phyloP scores from a whole-genome alignment of 495 filamentous ascomycete species.

The Xylaria scruposa region DNA sequence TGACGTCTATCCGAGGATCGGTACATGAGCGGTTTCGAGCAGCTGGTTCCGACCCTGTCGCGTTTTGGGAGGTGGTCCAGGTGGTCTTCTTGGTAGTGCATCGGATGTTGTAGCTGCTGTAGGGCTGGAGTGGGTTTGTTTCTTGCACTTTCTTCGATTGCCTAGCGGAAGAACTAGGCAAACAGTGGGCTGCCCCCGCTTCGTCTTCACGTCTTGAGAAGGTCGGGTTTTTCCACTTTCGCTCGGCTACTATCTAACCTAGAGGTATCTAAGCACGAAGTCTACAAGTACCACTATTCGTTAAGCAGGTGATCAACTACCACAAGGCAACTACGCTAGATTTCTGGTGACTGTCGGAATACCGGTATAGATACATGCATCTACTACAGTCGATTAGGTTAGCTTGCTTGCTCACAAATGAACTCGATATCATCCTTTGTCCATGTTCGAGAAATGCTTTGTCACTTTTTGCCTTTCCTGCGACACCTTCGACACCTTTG shows the following conservation, averaged over 20 bases:
- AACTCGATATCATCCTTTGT: not conserved
- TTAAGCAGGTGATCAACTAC: not conserved
- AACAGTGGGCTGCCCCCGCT: slow-evolving; percentile 5
- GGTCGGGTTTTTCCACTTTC: slow-evolving; percentile 24
- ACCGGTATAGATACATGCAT: not conserved
- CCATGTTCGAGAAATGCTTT: not conserved
- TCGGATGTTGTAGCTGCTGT: not conserved
- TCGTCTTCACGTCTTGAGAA: not conserved
- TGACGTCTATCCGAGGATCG: slow-evolving; percentile 13
- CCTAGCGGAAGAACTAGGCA: slow-evolving; percentile 17
- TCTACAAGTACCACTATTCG: not conserved
- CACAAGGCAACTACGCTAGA: not conserved
- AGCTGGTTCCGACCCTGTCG: not conserved
- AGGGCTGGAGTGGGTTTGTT: slow-evolving; percentile 15
- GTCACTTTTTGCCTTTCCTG: slow-evolving; percentile 1
- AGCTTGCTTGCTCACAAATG: not conserved
- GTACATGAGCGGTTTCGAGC: slow-evolving; percentile 1
- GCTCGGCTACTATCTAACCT: slow-evolving; percentile 9
- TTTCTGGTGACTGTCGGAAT: not conserved
- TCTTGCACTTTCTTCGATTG: not conserved
- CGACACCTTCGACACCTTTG: not conserved
- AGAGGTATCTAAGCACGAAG: no score
- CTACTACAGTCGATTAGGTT: not conserved
- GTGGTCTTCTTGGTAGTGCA: not conserved
- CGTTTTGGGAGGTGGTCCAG: not conserved